Conservation (phyloP, 352 stramenopile genomes). For the Phytophthora cactorum region DNA sequence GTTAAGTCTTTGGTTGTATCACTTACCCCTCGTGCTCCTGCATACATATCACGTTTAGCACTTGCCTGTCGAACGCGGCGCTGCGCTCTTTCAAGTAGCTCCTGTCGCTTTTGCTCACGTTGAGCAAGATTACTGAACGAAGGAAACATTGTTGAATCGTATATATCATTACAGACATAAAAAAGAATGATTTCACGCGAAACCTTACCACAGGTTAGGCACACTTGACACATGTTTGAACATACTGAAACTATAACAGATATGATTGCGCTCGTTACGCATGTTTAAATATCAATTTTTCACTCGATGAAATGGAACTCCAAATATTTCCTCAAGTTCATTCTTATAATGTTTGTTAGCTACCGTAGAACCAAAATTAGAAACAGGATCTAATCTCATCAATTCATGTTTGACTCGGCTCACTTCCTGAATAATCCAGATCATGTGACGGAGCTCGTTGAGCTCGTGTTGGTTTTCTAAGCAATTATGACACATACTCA, state of each 20-base stretch:
- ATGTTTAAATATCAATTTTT: not conserved
- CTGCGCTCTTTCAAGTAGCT: not conserved
- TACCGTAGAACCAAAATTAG: too few species aligned
- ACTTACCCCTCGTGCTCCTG: too few species aligned
- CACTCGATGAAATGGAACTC: not conserved
- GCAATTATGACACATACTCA: too few species aligned
- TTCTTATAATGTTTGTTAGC: not conserved
- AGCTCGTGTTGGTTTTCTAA: too few species aligned
- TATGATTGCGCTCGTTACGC: not conserved
- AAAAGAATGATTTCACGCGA: not conserved
- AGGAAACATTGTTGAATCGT: not conserved
- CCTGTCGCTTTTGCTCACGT: not conserved
- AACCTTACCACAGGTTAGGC: not conserved
- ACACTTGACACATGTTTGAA: not conserved
- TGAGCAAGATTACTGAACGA: not conserved
- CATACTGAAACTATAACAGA: not conserved
- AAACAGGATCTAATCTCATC: too few species aligned
- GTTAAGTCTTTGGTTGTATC: too few species aligned
- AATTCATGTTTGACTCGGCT: too few species aligned
- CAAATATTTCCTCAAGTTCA: not conserved
- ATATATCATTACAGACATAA: not conserved
- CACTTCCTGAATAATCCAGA: too few species aligned
- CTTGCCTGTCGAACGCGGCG: not conserved
- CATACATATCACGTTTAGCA: not conserved
- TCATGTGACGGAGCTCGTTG: too few species aligned